phyloP scores from a whole-genome alignment of 1,284 basidiomycete genomes.

The Cutaneotrichosporon spelunceum region DNA sequence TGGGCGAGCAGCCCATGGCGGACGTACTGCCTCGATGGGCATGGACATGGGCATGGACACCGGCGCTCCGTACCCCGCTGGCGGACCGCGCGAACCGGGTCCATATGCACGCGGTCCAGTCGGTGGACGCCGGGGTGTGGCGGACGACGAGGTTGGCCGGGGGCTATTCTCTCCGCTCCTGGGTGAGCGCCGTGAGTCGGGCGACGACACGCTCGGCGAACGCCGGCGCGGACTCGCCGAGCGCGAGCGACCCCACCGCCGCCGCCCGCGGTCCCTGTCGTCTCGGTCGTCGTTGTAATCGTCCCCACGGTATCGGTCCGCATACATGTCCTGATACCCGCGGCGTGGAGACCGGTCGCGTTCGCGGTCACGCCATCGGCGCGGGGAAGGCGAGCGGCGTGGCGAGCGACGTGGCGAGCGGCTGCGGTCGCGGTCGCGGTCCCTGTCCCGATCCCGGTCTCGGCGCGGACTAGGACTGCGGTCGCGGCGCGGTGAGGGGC shows the following conservation, averaged over 20 bases:
- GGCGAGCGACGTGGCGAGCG: constrained; percentile 5
- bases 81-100: constrained; percentile 9
- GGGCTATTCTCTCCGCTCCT: not conserved
- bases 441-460: constrained; percentile 10
- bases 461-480: constrained; percentile 6
- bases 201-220: not conserved
- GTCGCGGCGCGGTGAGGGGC: constrained; percentile 20
- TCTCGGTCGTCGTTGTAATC: constrained; percentile 4
- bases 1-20: constrained; percentile 5
- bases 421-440: constrained; percentile 9
- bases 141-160: constrained; percentile 26
- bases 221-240: not conserved
- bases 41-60: no score
- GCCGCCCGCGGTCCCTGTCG: not conserved
- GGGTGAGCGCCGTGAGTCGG: not conserved
- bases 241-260: not conserved
- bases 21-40: not conserved
- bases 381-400: not conserved
- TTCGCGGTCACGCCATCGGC: not conserved
- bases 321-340: not conserved
- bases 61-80: constrained; percentile 6
- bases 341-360: not conserved
- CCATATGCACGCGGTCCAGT: constrained; percentile 30
- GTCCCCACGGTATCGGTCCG: constrained; percentile 6
- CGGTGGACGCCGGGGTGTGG: constrained; percentile 20